phyloP scores from a whole-genome alignment of 805 yeast genomes.

The Nadsonia fulvescens region DNA sequence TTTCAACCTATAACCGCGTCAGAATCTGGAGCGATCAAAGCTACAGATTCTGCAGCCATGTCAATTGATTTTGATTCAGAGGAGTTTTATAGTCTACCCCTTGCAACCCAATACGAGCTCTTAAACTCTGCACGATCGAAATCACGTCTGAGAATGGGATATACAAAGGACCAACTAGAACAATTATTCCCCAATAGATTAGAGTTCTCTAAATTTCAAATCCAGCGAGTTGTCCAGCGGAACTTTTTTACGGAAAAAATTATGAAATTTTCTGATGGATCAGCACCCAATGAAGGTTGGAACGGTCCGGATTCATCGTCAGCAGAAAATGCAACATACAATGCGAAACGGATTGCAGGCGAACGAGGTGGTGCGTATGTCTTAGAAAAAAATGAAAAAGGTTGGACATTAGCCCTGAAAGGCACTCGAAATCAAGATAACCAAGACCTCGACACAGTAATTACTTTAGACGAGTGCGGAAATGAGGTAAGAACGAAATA shows the following conservation, averaged over 20 bases:
- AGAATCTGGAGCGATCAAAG: too few relatives aligned
- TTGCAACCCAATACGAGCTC: constrained; percentile 74
- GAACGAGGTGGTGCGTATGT: constrained; percentile 64
- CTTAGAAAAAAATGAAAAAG: constrained; percentile 57
- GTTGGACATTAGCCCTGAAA: constrained; percentile 58
- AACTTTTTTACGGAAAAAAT: constrained; percentile 77
- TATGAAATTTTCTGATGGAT: constrained; percentile 39
- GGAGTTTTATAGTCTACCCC: constrained; percentile 61
- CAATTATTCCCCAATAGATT: constrained; percentile 63
- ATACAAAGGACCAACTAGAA: constrained; percentile 73
- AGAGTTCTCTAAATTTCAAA: constrained; percentile 87
- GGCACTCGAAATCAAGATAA: constrained; percentile 15
- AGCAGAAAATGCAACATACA: not conserved
- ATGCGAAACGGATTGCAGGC: constrained; percentile 50
- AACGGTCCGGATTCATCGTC: not conserved
- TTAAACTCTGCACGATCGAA: constrained; percentile 65
- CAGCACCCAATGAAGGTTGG: constrained; percentile 16
- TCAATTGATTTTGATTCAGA: constrained; percentile 68
- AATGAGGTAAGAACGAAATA: constrained; percentile 10
- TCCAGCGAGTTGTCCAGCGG: constrained; percentile 79
- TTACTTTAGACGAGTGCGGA: constrained; percentile 8
- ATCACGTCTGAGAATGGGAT: constrained; percentile 90
- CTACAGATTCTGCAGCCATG: too few relatives aligned
- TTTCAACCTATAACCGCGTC: too few relatives aligned
- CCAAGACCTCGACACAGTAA: constrained; percentile 7